These are phyloP conservation scores for Coprinopsis cinerea DNA, from an alignment of 768 basidiomycete species.

Conservation along the genomic window DNA sequence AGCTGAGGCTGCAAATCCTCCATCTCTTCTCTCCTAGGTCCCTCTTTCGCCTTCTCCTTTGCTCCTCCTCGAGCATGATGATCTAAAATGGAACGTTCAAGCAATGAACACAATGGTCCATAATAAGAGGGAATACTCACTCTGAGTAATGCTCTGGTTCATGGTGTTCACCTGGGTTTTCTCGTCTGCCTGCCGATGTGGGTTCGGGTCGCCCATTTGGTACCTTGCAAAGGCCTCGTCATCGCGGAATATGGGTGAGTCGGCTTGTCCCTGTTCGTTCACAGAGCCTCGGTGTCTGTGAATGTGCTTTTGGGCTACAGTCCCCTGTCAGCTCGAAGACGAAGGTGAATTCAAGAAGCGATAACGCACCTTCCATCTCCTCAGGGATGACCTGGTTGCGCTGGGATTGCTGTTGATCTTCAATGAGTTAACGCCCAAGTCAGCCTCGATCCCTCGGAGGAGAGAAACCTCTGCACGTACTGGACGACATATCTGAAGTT, in stretches of 20 bases:
- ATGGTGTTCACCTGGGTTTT: neutral
- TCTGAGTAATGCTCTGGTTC: neutral
- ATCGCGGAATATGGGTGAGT: neutral
- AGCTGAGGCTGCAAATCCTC: neutral
- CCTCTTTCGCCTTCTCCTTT: neutral
- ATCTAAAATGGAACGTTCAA: neutral
- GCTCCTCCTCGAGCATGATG: constrained; percentile 1
- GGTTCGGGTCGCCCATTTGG: neutral
- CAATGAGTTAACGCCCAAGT: neutral
- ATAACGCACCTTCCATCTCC: neutral
- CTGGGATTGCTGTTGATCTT: neutral
- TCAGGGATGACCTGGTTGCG: neutral
- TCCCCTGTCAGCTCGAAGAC: neutral
- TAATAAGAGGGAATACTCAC: neutral
- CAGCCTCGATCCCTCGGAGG: neutral
- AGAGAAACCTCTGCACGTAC: neutral
- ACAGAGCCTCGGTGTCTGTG: neutral
- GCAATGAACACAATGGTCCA: neutral
- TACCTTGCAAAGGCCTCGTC: neutral
- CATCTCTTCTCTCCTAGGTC: neutral
- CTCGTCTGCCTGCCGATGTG: neutral
- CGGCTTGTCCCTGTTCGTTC: neutral
- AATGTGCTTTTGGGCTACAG: neutral
- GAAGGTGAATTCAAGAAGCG: neutral
- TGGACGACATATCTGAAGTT: neutral